These are phyloP conservation scores for Metarhizium humberi DNA, from an alignment of 2,329 filamentous ascomycete species.

Conservation along the genomic window DNA sequence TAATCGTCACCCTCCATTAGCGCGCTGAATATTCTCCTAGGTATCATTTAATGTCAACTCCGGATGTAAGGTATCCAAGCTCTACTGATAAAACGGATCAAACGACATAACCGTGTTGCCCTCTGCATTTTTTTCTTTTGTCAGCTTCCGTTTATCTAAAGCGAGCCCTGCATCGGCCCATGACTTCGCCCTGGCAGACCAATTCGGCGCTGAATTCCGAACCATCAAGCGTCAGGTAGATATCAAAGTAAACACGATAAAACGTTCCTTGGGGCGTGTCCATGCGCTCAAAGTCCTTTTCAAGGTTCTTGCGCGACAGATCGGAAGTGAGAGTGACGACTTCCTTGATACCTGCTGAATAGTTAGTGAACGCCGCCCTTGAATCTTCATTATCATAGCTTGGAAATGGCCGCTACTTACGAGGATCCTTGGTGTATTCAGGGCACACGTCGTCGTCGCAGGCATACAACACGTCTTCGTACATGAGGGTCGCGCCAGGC, in stretches of 20 bases:
- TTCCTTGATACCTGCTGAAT: conserved; percentile 80
- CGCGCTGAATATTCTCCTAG: conserved; percentile 1
- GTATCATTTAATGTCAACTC: conserved; percentile 3
- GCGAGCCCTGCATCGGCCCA: conserved; percentile 89
- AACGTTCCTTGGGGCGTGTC: conserved; percentile 96
- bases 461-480: conserved; percentile 95
- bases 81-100: neutral
- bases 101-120: neutral
- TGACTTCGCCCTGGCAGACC: conserved; percentile 98
- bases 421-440: conserved; percentile 97
- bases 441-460: conserved; percentile 98
- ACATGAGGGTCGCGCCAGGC: conserved; percentile 95
- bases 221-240: conserved; percentile 89
- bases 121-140: neutral
- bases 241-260: conserved; percentile 73
- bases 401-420: conserved; percentile 51
- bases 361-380: conserved; percentile 15
- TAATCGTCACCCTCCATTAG: neutral
- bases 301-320: conserved; percentile 92
- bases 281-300: conserved; percentile 99
- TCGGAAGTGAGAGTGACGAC: conserved; percentile 96
- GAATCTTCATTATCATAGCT: neutral
- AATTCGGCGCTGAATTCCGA: conserved; percentile 97
- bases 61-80: neutral
- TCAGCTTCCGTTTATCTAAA: conserved; percentile 48